Evolutionary conservation across 768 basidiomycete genomes (phyloP), one percentile per base, ranked within the genome.

Genomic region (Cystobasidium ongulense): DNA sequence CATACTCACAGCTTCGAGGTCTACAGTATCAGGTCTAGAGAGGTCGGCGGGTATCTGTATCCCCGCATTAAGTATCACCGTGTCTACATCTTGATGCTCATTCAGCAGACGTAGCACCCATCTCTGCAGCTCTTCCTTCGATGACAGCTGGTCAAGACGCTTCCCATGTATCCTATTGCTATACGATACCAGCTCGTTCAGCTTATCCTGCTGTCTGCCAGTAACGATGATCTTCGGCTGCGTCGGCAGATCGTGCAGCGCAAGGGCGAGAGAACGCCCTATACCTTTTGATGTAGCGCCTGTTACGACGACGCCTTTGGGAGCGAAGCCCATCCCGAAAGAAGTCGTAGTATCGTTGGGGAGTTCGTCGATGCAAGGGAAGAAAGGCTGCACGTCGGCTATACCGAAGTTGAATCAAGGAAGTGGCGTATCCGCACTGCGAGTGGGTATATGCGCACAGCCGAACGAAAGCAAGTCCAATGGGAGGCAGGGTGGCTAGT

Each of bases 21-120:
- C 65, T 33, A 41, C 27, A 13, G 38, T 41, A 25, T 67, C 65
- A 8, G 50, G 65, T 29, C 43, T 67, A 10, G 41, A 25, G 43
- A 46, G 31, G 50, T 67, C 50, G 23, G 65, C 39, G 10, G 31
- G 65, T 41, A 41, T 25, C 27, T 67, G 65, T 41, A 67, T 36
- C 4, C 65, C 65, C 17, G 65, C 65, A 67, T 67, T 67, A 11
- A 67, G 35, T 36, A 67, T 67, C 43, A 67, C 29, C 4, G 65
- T 67, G 23, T 67, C 65, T 39, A 67, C 18, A 21, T 67, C 65
- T 39, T 29, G 43, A 29, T 67, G 50, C 53, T 67, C 65, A 35
- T 23, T 25, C 39, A 67, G 29, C 17, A 67, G 23, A 25, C 43
- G 36, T 17, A 25, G n/a, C 5, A 67, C 65, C 65, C 65, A 67